Evolutionary conservation across 208 protist species (phyloP).

Genomic region (Acanthamoeba sp.): DNA sequence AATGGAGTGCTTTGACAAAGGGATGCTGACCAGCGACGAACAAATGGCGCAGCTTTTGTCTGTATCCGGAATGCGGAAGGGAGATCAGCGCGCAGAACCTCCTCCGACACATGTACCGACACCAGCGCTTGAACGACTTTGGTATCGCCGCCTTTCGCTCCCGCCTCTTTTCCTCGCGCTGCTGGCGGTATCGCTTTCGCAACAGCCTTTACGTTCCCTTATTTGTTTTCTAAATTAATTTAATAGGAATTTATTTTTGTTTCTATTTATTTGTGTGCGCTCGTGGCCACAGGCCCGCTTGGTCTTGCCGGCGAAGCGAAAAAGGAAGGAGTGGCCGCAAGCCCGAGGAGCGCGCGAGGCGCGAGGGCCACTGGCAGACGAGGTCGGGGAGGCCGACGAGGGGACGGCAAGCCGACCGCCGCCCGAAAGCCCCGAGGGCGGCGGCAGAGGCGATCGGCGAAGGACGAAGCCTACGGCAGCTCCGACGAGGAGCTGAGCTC

Average conservation of each 20-base stretch:
- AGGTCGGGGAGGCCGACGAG: background rate
- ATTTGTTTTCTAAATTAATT: too few species aligned
- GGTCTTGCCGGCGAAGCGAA: background rate
- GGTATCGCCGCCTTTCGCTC: background rate
- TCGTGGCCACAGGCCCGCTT: background rate
- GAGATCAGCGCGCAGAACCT: conserved; percentile 50
- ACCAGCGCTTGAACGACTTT: conserved; percentile 14
- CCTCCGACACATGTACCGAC: conserved; percentile 37
- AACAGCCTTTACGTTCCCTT: too few species aligned
- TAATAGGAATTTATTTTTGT: background rate
- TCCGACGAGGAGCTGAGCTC: background rate
- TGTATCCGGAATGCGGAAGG: conserved; percentile 40
- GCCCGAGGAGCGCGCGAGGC: background rate
- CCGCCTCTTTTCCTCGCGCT: background rate
- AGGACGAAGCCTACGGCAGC: background rate
- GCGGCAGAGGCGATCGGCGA: background rate
- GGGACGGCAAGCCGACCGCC: background rate
- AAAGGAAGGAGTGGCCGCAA: background rate
- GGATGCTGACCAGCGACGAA: too few species aligned
- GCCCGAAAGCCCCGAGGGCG: background rate
- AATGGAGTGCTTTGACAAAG: too few species aligned
- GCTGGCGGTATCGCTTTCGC: background rate
- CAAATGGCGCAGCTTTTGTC: background rate
- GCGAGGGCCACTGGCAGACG: background rate
- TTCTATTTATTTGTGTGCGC: background rate